A percentile compares a stretch with the other conserved stretches of the same genome.
Evolutionary conservation across 192 early-diverging fungal genomes (phyloP).

Genomic region (Jimgerdemannia flammicorona): DNA sequence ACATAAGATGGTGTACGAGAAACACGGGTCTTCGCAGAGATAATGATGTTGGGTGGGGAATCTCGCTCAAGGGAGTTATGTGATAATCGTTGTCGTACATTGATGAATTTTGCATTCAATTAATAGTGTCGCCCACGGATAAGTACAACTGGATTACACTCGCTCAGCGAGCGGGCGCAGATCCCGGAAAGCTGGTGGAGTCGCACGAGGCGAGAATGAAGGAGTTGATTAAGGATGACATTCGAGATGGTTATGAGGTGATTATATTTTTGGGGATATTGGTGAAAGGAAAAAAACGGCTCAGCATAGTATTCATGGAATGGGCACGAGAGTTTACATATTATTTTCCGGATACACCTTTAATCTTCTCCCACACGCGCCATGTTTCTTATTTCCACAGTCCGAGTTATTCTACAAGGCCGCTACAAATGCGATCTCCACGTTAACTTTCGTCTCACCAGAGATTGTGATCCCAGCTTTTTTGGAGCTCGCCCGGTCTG

Average conservation of each 20-base stretch:
- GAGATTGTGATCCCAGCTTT: constrained; percentile 43
- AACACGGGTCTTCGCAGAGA: constrained; percentile 11
- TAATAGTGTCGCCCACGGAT: constrained; percentile 47
- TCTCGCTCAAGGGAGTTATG: constrained; percentile 6
- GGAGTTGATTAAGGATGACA: constrained; percentile 39
- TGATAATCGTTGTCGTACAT: constrained; percentile 10
- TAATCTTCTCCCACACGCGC: constrained; percentile 20
- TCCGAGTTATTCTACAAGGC: constrained; percentile 58
- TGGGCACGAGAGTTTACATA: too few relatives aligned
- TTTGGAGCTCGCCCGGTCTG: constrained; percentile 39
- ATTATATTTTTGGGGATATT: background rate
- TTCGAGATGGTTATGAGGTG: constrained; percentile 31
- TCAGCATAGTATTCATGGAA: too few relatives aligned
- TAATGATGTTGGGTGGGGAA: background rate
- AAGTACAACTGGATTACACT: constrained; percentile 84
- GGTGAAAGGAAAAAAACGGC: too few relatives aligned
- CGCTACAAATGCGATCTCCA: constrained; percentile 56
- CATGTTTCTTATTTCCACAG: constrained; percentile 15
- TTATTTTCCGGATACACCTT: background rate
- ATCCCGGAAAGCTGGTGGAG: constrained; percentile 62
- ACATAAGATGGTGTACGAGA: background rate
- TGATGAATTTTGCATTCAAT: constrained; percentile 42
- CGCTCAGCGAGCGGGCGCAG: constrained; percentile 67
- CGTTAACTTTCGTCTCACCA: constrained; percentile 58
- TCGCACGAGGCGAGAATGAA: constrained; percentile 35